A percentile compares a stretch with the other conserved stretches of the same genome.
Conservation (phyloP, 2,329 filamentous ascomycete genomes). For the Raffaelea albimanens region DNA sequence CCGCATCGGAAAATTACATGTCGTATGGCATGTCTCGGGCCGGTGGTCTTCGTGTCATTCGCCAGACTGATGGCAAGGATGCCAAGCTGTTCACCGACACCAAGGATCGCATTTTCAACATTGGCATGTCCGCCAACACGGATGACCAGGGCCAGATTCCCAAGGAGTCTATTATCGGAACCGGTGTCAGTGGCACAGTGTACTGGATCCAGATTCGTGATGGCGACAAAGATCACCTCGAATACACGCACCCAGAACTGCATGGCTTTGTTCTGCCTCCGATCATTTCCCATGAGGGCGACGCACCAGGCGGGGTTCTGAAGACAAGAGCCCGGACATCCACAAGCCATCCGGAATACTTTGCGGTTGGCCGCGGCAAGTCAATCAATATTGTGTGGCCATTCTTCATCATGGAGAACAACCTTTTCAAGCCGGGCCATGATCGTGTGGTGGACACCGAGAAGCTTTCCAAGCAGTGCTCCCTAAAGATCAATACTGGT, state of each 20-base stretch:
- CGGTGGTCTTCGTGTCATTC: constrained; percentile 84
- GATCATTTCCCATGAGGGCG: constrained; percentile 75
- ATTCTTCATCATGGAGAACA: constrained; percentile 51
- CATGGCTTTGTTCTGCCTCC: constrained; percentile 86
- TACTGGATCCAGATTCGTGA: constrained; percentile 85
- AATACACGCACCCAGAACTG: constrained; percentile 69
- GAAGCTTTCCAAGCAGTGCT: constrained; percentile 75
- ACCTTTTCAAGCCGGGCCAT: constrained; percentile 53
- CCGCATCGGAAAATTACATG: constrained; percentile 84
- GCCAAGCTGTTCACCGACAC: constrained; percentile 86
- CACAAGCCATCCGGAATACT: constrained; percentile 81
- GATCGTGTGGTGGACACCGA: constrained; percentile 75
- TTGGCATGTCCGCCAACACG: constrained; percentile 67
- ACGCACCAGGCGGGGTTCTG: constrained; percentile 81
- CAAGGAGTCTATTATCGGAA: constrained; percentile 79
- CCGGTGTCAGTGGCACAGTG: constrained; percentile 89
- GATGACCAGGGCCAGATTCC: constrained; percentile 44
- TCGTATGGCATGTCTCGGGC: constrained; percentile 91
- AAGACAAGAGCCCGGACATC: constrained; percentile 93
- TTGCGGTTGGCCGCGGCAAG: constrained; percentile 91
- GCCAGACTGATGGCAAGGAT: constrained; percentile 86
- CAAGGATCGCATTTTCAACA: constrained; percentile 90
- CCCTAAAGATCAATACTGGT: constrained; percentile 88
- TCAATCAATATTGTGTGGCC: constrained; percentile 85
- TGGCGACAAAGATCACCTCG: constrained; percentile 68